Evolutionary conservation across 495 filamentous ascomycete species (phyloP).

Genomic region (Penicillium fimorum): DNA sequence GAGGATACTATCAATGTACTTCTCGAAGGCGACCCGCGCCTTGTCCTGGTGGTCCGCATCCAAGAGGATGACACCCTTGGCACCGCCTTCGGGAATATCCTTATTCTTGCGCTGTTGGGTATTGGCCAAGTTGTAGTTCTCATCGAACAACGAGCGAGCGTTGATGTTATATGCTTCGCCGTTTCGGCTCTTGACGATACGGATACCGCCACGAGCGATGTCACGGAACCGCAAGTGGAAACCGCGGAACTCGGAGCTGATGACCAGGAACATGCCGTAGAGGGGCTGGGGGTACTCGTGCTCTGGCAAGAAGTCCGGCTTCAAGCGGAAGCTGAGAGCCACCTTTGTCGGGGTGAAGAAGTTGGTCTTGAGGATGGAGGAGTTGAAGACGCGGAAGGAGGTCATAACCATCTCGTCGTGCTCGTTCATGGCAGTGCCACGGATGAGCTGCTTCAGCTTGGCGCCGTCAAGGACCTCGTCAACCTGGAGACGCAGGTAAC

Average conservation of each 20-base stretch:
- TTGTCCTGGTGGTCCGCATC: constrained; percentile 94
- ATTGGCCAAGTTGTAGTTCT: constrained; percentile 97
- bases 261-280: constrained; percentile 98
- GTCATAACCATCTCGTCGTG: constrained; percentile 98
- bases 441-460: constrained; percentile 77
- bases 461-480: constrained; percentile 75
- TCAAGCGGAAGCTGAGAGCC: constrained; percentile 90
- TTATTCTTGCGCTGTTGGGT: constrained; percentile 99
- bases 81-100: constrained; percentile 98
- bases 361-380: constrained; percentile 89
- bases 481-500: constrained; percentile 68
- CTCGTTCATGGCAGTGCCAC: constrained; percentile 80
- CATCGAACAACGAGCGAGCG: constrained; percentile 90
- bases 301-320: constrained; percentile 83
- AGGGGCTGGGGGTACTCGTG: constrained; percentile 91
- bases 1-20: constrained; percentile 98
- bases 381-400: constrained; percentile 95
- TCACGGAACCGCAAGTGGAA: constrained; percentile 98
- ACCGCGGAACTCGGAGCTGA: constrained; percentile 92
- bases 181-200: constrained; percentile 96
- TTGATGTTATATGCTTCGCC: constrained; percentile 95
- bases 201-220: constrained; percentile 94
- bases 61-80: constrained; percentile 95
- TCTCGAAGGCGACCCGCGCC: constrained; percentile 88
- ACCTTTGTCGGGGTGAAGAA: constrained; percentile 99